Conservation (phyloP, 208 protist species). For the Leishmania braziliensis region DNA sequence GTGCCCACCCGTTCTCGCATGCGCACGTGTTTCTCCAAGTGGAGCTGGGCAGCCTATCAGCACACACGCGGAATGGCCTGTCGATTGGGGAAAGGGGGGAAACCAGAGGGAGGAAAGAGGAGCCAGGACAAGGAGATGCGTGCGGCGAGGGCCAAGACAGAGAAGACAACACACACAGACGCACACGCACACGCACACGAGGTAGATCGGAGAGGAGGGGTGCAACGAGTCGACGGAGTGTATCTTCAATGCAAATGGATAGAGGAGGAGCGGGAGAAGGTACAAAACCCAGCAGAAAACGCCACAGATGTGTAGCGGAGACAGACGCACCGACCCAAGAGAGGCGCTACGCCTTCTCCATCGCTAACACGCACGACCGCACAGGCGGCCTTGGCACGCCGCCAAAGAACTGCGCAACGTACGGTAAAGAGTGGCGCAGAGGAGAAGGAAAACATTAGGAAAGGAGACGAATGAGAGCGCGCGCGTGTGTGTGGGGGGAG, state of each 20-base stretch:
- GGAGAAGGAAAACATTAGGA: neutral
- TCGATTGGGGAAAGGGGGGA: neutral
- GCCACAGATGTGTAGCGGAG: neutral
- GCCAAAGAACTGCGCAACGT: neutral
- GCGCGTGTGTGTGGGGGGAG: neutral
- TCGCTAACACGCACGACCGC: neutral
- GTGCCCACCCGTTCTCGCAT: neutral
- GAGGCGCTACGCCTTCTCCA: neutral
- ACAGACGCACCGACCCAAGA: neutral
- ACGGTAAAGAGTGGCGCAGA: neutral
- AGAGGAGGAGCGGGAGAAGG: too few relatives aligned
- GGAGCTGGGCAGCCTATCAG: neutral
- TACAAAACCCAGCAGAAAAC: too few relatives aligned
- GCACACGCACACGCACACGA: neutral
- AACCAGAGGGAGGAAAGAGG: neutral
- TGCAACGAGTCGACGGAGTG: too few relatives aligned
- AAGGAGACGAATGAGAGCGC: neutral
- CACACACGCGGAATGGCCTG: neutral
- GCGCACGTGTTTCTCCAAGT: neutral
- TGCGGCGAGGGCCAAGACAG: neutral
- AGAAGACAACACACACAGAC: neutral
- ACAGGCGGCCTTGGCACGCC: neutral
- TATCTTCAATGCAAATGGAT: too few relatives aligned
- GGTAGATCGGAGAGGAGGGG: neutral
- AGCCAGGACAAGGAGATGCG: neutral